A percentile compares a stretch with the other conserved stretches of the same genome.
Conservation (phyloP, 1,284 basidiomycete species). For the Thecaphora thlaspeos region DNA sequence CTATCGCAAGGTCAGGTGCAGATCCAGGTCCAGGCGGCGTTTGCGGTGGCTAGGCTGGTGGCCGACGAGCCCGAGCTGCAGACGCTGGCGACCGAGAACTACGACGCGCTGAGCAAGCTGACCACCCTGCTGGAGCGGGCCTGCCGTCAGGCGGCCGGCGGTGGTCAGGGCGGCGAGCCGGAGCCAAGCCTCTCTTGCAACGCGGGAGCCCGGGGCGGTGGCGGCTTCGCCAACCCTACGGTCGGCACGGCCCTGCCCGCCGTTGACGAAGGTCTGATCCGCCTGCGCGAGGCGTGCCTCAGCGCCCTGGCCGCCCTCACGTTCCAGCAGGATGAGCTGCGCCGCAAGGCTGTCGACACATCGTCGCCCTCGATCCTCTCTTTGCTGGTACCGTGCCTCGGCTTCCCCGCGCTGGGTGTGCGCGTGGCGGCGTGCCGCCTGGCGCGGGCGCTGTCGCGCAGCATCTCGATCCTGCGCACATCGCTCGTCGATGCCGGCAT, state of each 20-base stretch:
- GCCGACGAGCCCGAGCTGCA: constrained; percentile 41
- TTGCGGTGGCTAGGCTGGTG: constrained; percentile 44
- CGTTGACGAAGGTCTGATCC: constrained; percentile 31
- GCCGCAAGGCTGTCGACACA: constrained; percentile 38
- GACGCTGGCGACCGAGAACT: constrained; percentile 31
- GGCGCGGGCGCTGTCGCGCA: constrained; percentile 43
- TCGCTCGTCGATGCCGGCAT: constrained; percentile 50
- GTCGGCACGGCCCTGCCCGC: constrained; percentile 21
- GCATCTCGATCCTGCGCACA: constrained; percentile 48
- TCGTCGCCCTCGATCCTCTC: constrained; percentile 38
- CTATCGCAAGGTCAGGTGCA: constrained; percentile 15
- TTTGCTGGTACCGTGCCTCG: constrained; percentile 35
- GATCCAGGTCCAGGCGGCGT: constrained; percentile 45
- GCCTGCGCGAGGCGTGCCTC: constrained; percentile 44
- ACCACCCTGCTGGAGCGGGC: constrained; percentile 27
- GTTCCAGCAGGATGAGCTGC: constrained; percentile 44
- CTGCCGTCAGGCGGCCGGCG: constrained; percentile 4
- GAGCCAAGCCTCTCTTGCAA: constrained; percentile 2
- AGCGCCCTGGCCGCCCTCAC: constrained; percentile 43
- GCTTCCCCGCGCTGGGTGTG: constrained; percentile 40
- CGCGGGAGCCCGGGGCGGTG: constrained; percentile 6
- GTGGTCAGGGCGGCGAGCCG: constrained; percentile 2
- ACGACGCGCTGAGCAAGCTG: constrained; percentile 32
- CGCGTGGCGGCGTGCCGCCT: constrained; percentile 46
- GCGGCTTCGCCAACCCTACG: constrained; percentile 9